These are phyloP conservation scores for Talaromyces liani DNA, from an alignment of 495 filamentous ascomycete species.

Conservation along the genomic window DNA sequence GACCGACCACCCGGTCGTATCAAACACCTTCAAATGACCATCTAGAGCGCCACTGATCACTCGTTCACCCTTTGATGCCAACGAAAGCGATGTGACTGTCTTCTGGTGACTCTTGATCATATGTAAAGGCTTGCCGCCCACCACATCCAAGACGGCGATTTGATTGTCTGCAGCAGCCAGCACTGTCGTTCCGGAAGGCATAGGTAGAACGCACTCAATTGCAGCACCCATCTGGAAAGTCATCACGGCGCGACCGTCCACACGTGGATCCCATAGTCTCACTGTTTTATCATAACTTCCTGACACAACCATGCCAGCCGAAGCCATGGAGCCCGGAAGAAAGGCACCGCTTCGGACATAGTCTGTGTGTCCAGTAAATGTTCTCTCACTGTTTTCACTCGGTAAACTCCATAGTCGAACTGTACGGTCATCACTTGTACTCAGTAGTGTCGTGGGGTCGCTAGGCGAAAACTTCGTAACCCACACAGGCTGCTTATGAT, in stretches of 20 bases:
- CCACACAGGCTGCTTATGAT: conserved; percentile 95
- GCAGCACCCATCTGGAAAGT: conserved; percentile 87
- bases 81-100: conserved; percentile 77
- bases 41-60: conserved; percentile 84
- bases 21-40: conserved; percentile 94
- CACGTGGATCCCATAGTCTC: conserved; percentile 83
- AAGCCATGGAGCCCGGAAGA: conserved; percentile 67
- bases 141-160: conserved; percentile 88
- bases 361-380: conserved; percentile 82
- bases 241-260: conserved; percentile 63
- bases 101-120: conserved; percentile 93
- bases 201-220: conserved; percentile 76
- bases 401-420: conserved; percentile 93
- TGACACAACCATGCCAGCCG: conserved; percentile 65
- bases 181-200: conserved; percentile 78
- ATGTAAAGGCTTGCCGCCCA: conserved; percentile 80
- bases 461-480: conserved; percentile 79
- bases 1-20: conserved; percentile 86
- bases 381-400: conserved; percentile 61
- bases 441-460: conserved; percentile 78
- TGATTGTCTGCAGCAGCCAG: conserved; percentile 79
- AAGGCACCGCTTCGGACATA: conserved; percentile 85
- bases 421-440: conserved; percentile 80
- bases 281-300: conserved; percentile 95
- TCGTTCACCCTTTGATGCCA: conserved; percentile 71